phyloP scores from a whole-genome alignment of 2,329 filamentous ascomycete species.

The Alternaria consortialis region DNA sequence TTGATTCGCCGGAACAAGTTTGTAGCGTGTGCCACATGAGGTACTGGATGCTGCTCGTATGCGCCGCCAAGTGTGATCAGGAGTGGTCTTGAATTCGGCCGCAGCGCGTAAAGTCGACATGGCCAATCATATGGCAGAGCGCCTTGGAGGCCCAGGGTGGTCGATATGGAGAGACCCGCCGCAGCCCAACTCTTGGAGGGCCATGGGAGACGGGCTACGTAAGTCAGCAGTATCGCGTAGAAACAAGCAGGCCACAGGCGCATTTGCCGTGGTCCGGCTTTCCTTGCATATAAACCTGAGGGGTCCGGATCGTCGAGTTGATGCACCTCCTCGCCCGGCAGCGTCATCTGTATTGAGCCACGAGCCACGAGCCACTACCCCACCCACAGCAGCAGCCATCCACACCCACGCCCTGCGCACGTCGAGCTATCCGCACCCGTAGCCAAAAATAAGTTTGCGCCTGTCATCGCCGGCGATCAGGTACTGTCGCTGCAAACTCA shows the following conservation, averaged over 20 bases:
- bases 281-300: constrained; percentile 20
- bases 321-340: constrained; percentile 17
- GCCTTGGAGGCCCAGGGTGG: constrained; percentile 27
- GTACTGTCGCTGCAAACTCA: constrained; percentile 16
- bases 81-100: constrained; percentile 38
- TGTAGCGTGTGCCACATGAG: constrained; percentile 25
- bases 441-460: constrained; percentile 38
- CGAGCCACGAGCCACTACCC: constrained; percentile 19
- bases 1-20: constrained; percentile 6
- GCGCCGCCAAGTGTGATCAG: constrained; percentile 47
- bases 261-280: constrained; percentile 19
- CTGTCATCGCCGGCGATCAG: constrained; percentile 36
- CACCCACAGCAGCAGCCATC: constrained; percentile 28
- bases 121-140: constrained; percentile 36
- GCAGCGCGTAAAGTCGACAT: constrained; percentile 38
- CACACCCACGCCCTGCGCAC: constrained; percentile 19
- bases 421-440: constrained; percentile 30
- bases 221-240: constrained; percentile 36
- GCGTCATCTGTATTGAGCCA: constrained; percentile 18
- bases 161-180: constrained; percentile 24
- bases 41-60: constrained; percentile 29
- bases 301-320: constrained; percentile 15
- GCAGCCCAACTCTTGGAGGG: constrained; percentile 34
- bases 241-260: constrained; percentile 15
- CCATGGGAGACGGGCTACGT: constrained; percentile 33